Percentiles rank a stretch among this genome's conserved stretches.
These are phyloP conservation scores for Pulveroboletus sp. DNA, from an alignment of 768 basidiomycete genomes.

Conservation along the genomic window DNA sequence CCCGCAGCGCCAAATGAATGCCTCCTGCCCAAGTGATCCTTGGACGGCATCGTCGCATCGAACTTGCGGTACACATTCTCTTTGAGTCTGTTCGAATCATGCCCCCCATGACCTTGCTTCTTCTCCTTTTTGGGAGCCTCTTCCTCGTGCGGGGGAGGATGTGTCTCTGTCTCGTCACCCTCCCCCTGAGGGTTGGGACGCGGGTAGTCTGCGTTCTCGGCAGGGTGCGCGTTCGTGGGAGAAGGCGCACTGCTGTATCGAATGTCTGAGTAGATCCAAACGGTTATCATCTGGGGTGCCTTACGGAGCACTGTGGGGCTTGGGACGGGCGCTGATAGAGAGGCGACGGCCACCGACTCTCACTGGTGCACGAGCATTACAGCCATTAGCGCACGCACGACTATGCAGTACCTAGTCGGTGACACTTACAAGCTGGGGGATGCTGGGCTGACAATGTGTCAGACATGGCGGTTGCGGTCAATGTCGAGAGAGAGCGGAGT, in stretches of 20 bases:
- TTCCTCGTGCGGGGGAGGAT: slow-evolving; percentile 43
- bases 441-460: slow-evolving; percentile 36
- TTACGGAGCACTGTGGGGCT: slow-evolving; percentile 33
- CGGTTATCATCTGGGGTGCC: too few relatives aligned
- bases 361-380: slow-evolving; percentile 17
- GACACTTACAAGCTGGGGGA: slow-evolving; percentile 46
- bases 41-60: slow-evolving; percentile 49
- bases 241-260: background rate
- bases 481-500: slow-evolving; percentile 13
- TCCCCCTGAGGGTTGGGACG: slow-evolving; percentile 45
- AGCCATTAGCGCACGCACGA: background rate
- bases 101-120: slow-evolving; percentile 35
- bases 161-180: slow-evolving; percentile 25
- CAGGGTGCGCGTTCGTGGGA: slow-evolving; percentile 9
- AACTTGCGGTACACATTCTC: slow-evolving; percentile 45
- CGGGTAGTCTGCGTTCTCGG: slow-evolving; percentile 46
- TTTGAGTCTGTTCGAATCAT: slow-evolving; percentile 46
- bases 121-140: slow-evolving; percentile 49
- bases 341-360: slow-evolving; percentile 52
- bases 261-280: background rate
- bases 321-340: slow-evolving; percentile 43
- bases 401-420: background rate
- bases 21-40: slow-evolving; percentile 33
- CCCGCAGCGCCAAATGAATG: slow-evolving; percentile 43
- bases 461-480: slow-evolving; percentile 21